Base-by-base conservation (phyloP, 306 rosid species). In the Alnus glutinosa region DNA sequence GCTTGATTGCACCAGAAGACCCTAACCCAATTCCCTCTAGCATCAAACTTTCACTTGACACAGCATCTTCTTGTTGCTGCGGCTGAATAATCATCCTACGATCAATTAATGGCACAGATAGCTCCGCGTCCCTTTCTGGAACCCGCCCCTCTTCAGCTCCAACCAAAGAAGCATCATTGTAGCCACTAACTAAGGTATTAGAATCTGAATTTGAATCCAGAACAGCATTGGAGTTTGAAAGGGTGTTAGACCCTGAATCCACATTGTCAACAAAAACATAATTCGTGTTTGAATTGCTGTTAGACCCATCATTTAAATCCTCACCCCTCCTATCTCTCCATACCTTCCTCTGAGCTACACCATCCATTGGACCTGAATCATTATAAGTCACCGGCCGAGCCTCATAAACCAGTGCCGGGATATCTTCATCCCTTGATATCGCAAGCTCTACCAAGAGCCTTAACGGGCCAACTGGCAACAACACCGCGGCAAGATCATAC, bases 351-450 rank as follows among this genome's bases (percentile, higher is more conserved):
- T 71, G 91, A 62, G 75, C 76, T 30, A 75, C 88, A 47, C 36
- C 73, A 75, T 39, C 85, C 73, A 80, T 77, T 14, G 82, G 55
- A 68, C 59, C 82, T 5, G 84, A 79, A 85, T 68, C 85, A 71
- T 82, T 82, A 44, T 64, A 14, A 77, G 48, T 77, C 62, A 94
- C 97, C 0, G 98, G 98, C 85, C 97, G 86, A 76, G 98, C 97
- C 90, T 94, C 98, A 30, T 91, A 94, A 73, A 94, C 98, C 88
- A 94, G 75, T 14, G 98, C 98, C 0, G 98, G 98, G 42, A 94
- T 92, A 18, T 94, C 98, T 77, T 94, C 98, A 67, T 94, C 98
- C 80, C 98, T 88, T 3, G 97, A 86, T 19, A 92, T 91, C 0
- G 98, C 97, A 71, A 92, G 97, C 86, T 94, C 97, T 1, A 94